These are phyloP conservation scores for Wickerhamomyces chaumierensis DNA, from an alignment of 805 yeast species.

Conservation along the genomic window DNA sequence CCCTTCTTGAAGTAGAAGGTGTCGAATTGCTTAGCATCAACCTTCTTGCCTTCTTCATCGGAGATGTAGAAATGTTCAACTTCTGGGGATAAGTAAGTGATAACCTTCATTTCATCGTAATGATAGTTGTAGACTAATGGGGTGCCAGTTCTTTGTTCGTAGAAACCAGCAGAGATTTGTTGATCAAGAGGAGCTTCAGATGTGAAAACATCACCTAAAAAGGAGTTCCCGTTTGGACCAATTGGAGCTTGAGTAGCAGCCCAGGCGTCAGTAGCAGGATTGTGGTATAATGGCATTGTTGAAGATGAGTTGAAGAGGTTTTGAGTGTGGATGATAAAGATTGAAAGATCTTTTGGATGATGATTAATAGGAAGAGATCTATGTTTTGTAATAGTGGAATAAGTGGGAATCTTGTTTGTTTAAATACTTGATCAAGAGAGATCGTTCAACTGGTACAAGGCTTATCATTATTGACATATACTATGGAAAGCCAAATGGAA, in stretches of 20 bases:
- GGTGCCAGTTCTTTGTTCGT: slow-evolving; percentile 57
- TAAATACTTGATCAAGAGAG: too few species aligned
- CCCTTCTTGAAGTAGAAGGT: slow-evolving; percentile 60
- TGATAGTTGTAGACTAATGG: slow-evolving; percentile 55
- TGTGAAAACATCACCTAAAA: slow-evolving; percentile 55
- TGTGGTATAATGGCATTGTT: slow-evolving; percentile 29
- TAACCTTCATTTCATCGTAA: slow-evolving; percentile 56
- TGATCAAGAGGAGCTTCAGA: slow-evolving; percentile 48
- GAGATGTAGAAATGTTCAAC: slow-evolving; percentile 39
- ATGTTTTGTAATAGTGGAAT: too few species aligned
- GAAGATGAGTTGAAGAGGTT: neutral
- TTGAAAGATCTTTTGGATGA: neutral
- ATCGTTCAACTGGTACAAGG: neutral
- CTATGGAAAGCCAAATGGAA: too few species aligned
- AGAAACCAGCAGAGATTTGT: slow-evolving; percentile 58
- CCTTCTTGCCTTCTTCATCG: slow-evolving; percentile 56
- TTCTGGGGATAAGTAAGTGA: slow-evolving; percentile 42
- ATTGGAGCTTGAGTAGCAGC: slow-evolving; percentile 44
- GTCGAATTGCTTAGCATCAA: slow-evolving; percentile 50
- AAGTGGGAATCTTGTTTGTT: too few species aligned
- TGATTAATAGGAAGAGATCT: neutral
- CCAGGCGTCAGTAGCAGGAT: slow-evolving; percentile 41
- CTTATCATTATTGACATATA: too few species aligned
- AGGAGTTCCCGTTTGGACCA: slow-evolving; percentile 57
- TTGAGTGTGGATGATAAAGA: neutral